Base-by-base conservation (phyloP, 768 basidiomycete genomes). In the Russula olivacea region DNA sequence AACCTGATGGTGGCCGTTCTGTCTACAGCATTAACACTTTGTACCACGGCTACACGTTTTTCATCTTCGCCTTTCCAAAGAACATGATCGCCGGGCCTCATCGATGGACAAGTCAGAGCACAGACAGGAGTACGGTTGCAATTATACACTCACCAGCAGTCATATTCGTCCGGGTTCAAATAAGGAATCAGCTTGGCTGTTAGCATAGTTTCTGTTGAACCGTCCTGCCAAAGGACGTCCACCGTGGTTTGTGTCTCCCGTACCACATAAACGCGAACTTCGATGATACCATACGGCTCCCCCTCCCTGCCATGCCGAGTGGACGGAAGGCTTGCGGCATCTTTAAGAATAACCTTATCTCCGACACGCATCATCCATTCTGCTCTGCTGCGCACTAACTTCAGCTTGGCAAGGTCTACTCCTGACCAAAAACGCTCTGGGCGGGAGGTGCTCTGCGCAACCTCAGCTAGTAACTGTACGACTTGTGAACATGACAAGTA, bases 41-140 rank as follows among this genome's bases (percentile, higher is more conserved):
- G 92, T 32, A 95, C 85, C 63, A 95, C 80, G 11, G 86, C 91
- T 50, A 84, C 77, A 48, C 81, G 81, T 61, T 77, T 79, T 67
- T 78, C 77, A 57, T 85, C 85, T 74, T 93, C 93, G 38, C 78
- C 83, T 69, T 87, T 87, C 85, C 89, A 93, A 19, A 93, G 68
- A 15, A 95, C 88, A 73, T 91, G 86, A 70, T 98, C 93, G 19
- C 94, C 94, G 6, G 94, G 94, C 92, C 91, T 93, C 58, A 21
- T n/a, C 66, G 32, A 41, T 10, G 11, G 10, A 36, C 0, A 23
- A 25, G 50, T 65, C 40, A 64, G 38, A 40, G 58, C 17, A 12
- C 25, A 47, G 15, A 36, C 14, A 10, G 19, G 32, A 14, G 21
- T 25, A 50, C 8, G 9, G 12, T 14, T 21, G 19, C 1, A 32